Base-by-base conservation (phyloP, 2,329 filamentous ascomycete species). In the Clarireedia monteithiana region DNA sequence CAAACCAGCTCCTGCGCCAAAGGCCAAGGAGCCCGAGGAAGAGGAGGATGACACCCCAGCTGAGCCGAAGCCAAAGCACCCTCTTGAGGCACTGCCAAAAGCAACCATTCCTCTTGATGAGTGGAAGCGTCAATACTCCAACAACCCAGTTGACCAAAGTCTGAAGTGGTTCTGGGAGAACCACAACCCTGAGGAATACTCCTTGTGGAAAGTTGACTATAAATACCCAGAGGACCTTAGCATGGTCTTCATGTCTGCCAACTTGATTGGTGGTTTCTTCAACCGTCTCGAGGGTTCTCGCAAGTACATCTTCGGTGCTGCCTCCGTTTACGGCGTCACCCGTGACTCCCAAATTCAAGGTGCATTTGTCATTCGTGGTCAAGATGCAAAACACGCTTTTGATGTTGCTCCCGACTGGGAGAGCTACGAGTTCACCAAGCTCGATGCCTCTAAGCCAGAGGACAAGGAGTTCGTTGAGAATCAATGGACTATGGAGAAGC, bases 201-300 rank as follows among this genome's bases (percentile, higher is more conserved):
- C 91, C 56, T 77, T 99, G 74, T 99, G 91, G 90, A 85, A 84
- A 74, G 78, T 91, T 67, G 86, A 91, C 77, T 99, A 96, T 86
- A 96, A 96, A 86, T 99, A 99, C 83, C 95, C 96, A 77, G 85
- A 96, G 60, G 94, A 99, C 85, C 83, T 99, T 66, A 96, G 90
- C 71, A 79, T 94, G 75, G 88, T 88, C 71, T 99, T 99, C 88
- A 99, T 99, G 94, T 92, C 90, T 67, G 89, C 88, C 82, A 99
- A 99, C 84, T 80, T 97, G 75, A 92, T 99, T 73, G 91, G 89
- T 76, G 94, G 94, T 74, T 96, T 99, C 84, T 95, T 96, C 79
- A 83, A 84, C 74, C 94, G 94, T 81, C 89, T 99, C 59, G 94
- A 99, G 83, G 94, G 73, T 63, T 96, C 90, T 72, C 91, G 94